Conservation (phyloP, 345 rosid genomes). For the Excoecaria agallocha region DNA sequence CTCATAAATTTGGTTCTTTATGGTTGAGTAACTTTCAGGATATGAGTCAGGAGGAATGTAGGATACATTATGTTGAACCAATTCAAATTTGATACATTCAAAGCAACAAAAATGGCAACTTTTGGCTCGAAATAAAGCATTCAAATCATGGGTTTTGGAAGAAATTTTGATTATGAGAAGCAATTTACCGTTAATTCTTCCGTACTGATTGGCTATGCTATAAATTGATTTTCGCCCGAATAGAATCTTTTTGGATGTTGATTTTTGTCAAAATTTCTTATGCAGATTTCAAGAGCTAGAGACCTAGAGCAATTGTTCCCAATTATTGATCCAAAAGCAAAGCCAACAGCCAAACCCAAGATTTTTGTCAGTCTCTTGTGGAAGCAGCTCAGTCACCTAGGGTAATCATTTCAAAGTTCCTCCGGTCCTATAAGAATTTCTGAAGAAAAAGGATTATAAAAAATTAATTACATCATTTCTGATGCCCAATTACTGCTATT, state of each 20-base stretch:
- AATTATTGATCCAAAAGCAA: conserved; percentile 60
- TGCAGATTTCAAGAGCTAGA: conserved; percentile 47
- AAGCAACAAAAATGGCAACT: not conserved
- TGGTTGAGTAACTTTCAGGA: too few species aligned
- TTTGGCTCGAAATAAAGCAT: not conserved
- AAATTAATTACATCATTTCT: not conserved
- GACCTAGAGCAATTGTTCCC: conserved; percentile 69
- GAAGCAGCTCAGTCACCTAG: conserved; percentile 91
- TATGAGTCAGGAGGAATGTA: too few species aligned
- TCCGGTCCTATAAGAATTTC: not conserved
- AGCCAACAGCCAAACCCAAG: conserved; percentile 63
- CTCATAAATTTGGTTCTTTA: too few species aligned
- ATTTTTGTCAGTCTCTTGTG: conserved; percentile 65
- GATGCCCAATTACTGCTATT: conserved; percentile 10
- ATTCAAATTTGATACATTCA: too few species aligned
- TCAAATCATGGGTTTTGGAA: not conserved
- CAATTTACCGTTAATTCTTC: not conserved
- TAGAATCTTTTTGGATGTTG: too few species aligned
- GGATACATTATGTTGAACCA: too few species aligned
- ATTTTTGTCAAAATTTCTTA: not conserved
- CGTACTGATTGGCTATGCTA: not conserved
- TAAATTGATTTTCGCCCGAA: not conserved
- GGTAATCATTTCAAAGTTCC: conserved; percentile 34
- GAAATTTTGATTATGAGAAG: not conserved
- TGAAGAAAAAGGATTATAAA: not conserved